Evolutionary conservation across 306 rosid species (phyloP), one percentile per base, ranked within the genome.

Genomic region (Quercus dentata): DNA sequence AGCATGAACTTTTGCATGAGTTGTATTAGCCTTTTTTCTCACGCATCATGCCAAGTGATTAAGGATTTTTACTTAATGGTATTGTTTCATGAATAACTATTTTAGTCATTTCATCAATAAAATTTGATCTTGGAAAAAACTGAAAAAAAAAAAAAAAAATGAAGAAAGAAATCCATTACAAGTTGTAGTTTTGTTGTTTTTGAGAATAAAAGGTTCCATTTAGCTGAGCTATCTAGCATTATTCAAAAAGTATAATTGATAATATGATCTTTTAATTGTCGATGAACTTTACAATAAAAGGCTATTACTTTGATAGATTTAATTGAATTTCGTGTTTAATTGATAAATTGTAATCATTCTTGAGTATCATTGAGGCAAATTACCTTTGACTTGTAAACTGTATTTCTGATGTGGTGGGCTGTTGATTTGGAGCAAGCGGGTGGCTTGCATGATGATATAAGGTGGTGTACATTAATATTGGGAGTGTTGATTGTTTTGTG

Each of bases 271-370:
- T 25, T 25, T 61, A 61, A 61, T 61, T 61, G 19, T 17, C 17
- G 8, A 56, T 59, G 17, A 59, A 8, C 33, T 15, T 59, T 21
- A 5, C 18, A 59, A 31, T 59, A 59, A 56, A 56, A 23, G 10
- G 11, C 31, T 21, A 8, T 59, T 56, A 56, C 62, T 18, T 56
- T 56, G 21, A 56, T 6, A 20, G 20, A 18, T 56, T 56, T 59
- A 59, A 27, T 59, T 21, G 65, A 59, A 23, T 59, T 23, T 23
- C 2, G 18, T 11, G 31, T 59, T 21, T 59, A 20, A 23, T 3
- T 13, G 1, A 28, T 23, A 80, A 98, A 96, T 78, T 59, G 85
- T 14, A 38, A 62, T 27, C 3, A 27, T 27, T 62, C 69, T 3
- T 21, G 8, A 13, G 35, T 65, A 18, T 65, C 71, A 18, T 31